A percentile compares a stretch with the other conserved stretches of the same genome.
Conservation (phyloP, 1,284 basidiomycete genomes). For the Bothia castanella region DNA sequence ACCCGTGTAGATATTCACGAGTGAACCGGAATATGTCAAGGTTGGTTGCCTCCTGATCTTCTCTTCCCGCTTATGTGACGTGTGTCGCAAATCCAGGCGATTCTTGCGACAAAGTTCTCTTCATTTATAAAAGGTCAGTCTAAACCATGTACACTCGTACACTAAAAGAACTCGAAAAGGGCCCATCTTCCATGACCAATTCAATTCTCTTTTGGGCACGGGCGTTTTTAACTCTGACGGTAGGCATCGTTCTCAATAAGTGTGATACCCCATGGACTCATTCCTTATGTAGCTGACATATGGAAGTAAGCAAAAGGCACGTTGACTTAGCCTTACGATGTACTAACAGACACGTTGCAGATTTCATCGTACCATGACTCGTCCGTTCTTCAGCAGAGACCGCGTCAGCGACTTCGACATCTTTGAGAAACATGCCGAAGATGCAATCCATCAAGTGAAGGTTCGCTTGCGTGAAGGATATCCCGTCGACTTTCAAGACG, state of each 20-base stretch:
- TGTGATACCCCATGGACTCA: background rate
- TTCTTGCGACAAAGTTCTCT: constrained; percentile 39
- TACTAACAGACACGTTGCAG: constrained; percentile 22
- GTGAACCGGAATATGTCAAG: constrained; percentile 43
- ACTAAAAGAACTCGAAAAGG: constrained; percentile 17
- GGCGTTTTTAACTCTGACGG: constrained; percentile 64
- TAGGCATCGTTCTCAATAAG: constrained; percentile 16
- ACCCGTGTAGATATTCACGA: constrained; percentile 29
- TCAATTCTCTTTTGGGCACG: constrained; percentile 43
- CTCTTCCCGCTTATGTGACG: too few species aligned
- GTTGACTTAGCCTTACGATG: background rate
- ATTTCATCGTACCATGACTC: constrained; percentile 56
- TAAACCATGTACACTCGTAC: too few species aligned
- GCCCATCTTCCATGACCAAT: constrained; percentile 25
- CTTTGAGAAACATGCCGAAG: constrained; percentile 46
- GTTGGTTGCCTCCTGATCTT: constrained; percentile 7
- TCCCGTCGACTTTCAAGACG: constrained; percentile 51
- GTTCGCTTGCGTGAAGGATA: constrained; percentile 40
- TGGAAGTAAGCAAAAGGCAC: constrained; percentile 44
- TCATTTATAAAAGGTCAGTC: constrained; percentile 41
- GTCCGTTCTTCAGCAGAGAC: constrained; percentile 55
- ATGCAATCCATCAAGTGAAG: constrained; percentile 40
- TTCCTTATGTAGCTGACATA: constrained; percentile 39
- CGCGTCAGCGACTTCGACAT: constrained; percentile 52
- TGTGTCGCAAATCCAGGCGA: constrained; percentile 21